These are phyloP conservation scores for Peronospora farinosa DNA, from an alignment of 352 stramenopile genomes.

Conservation along the genomic window DNA sequence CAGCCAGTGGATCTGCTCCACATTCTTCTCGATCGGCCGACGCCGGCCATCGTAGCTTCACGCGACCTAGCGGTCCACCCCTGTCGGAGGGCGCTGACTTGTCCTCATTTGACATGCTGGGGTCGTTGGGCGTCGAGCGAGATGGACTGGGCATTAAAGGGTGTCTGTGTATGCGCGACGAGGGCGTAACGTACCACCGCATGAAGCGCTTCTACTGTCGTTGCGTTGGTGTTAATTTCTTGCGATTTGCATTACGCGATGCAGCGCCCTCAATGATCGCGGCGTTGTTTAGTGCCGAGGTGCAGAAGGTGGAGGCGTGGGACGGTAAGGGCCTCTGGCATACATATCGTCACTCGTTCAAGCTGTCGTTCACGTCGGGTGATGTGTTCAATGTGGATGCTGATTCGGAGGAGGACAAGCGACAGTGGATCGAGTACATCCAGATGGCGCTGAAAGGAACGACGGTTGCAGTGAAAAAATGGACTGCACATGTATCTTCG, in stretches of 20 bases:
- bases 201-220: conserved; percentile 84
- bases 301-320: conserved; percentile 76
- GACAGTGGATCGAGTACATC: conserved; percentile 76
- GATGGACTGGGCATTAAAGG: conserved; percentile 72
- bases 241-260: conserved; percentile 60
- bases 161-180: conserved; percentile 73
- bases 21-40: conserved; percentile 14
- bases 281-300: conserved; percentile 61
- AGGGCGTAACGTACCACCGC: conserved; percentile 78
- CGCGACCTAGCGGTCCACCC: conserved; percentile 9
- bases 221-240: conserved; percentile 77
- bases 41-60: conserved; percentile 13
- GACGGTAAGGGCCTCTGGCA: conserved; percentile 78
- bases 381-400: conserved; percentile 75
- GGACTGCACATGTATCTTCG: conserved; percentile 29
- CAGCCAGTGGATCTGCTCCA: conserved; percentile 9
- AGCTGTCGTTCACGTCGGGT: conserved; percentile 68
- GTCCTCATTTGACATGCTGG: conserved; percentile 26
- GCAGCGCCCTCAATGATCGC: conserved; percentile 49
- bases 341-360: conserved; percentile 82
- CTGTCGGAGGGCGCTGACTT: conserved; percentile 26
- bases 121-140: conserved; percentile 36
- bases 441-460: conserved; percentile 45
- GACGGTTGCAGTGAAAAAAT: conserved; percentile 32
- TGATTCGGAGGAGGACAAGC: conserved; percentile 75